Evolutionary conservation across 352 stramenopile genomes (phyloP), one percentile per base, ranked within the genome.

Genomic region (Phytophthora cryptogea): DNA sequence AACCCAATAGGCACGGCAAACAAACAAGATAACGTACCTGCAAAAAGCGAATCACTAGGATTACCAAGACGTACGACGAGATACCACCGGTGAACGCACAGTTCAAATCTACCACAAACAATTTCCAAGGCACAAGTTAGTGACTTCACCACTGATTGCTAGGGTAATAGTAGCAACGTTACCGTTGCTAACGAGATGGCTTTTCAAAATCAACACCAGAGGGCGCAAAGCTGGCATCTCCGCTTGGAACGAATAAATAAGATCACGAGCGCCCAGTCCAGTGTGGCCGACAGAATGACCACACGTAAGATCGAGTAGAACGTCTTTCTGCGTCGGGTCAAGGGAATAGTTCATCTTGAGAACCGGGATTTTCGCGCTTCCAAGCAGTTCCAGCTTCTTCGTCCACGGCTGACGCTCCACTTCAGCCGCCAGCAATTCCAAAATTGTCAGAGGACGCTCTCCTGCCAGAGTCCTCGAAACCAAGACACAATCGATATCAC

Each of bases 401-500:
- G 72, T 80, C 84, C 88, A 96, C 1, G 69, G 28, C 35, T 95
- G 86, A 13, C 66, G 69, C 36, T 91, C 88, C 9, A 99, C 59
- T 45, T 89, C 85, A 33, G 83, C 71, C 14, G 88, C 83, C 10
- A 99, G 74, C 6, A 93, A 64, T 57, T 97, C 94, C 59, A 99
- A 85, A 51, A 96, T 93, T 4, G 76, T 73, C 20, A 89, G 74
- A n/a, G 97, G 91, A 14, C 76, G 76, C 43, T 86, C 83, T 66
- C 88, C 85, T 13, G 41, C 47, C 6, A 88, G 78, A 5, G 95
- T 89, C 40, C 89, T 90, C 33, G 92, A 86, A 20, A 97, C 74
- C 47, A 97, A 80, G 9, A 99, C 95, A 48, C 98, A 96, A 71
- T 99, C 97, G 17, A 99, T 79, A 79, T 99, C 97, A 57, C 95